These are phyloP conservation scores for Salvia splendens DNA, from an alignment of 257 asterid genomes.

Conservation along the genomic window DNA sequence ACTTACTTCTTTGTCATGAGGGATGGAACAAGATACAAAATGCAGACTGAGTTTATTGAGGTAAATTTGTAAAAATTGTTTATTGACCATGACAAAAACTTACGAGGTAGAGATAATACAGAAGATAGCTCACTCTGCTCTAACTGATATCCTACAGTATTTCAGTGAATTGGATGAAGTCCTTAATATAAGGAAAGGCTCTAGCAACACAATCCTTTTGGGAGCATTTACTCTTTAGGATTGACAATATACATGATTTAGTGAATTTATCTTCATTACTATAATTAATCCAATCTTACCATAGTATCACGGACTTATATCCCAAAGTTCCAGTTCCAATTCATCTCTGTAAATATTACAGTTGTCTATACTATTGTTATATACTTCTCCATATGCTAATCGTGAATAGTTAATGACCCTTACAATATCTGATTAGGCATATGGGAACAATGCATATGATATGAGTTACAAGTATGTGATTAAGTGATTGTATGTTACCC, in stretches of 20 bases:
- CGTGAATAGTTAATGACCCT: too few species aligned
- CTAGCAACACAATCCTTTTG: background rate
- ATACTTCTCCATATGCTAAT: too few species aligned
- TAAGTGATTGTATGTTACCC: too few species aligned
- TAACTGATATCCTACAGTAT: background rate
- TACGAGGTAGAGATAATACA: background rate
- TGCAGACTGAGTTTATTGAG: background rate
- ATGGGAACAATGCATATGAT: background rate
- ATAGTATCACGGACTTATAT: too few species aligned
- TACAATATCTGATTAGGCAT: too few species aligned
- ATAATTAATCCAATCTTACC: too few species aligned
- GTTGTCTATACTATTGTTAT: too few species aligned
- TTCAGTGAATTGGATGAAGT: slow-evolving; percentile 2
- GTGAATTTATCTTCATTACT: too few species aligned
- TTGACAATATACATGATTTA: too few species aligned
- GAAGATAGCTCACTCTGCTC: background rate
- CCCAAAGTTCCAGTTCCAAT: too few species aligned
- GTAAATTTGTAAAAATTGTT: background rate
- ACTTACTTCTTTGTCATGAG: background rate
- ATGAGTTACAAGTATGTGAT: background rate
- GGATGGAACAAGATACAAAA: background rate
- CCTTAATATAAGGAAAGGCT: background rate
- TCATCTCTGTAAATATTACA: too few species aligned
- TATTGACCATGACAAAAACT: background rate
- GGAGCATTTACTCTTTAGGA: too few species aligned